Percentiles rank a stretch among this genome's conserved stretches.
Conservation (phyloP, 1,139 yeast genomes). For the Blastobotrys buckinghamii region DNA sequence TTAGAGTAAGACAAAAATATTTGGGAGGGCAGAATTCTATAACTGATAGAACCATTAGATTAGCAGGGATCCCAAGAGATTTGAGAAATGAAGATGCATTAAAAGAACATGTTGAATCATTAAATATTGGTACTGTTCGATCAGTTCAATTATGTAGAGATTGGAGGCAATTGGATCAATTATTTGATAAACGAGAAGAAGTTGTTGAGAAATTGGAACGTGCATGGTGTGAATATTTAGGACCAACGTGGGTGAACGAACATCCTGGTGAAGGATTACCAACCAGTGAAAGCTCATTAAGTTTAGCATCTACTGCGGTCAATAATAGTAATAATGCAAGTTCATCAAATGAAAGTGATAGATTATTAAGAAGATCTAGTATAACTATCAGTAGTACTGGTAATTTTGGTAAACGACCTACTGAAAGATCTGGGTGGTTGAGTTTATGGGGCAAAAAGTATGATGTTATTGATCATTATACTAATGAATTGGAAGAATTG, state of each 20-base stretch:
- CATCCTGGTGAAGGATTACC: constrained; percentile 9
- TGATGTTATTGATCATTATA: constrained; percentile 60
- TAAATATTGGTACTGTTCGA: constrained; percentile 76
- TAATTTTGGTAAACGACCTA: constrained; percentile 33
- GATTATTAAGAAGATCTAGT: neutral
- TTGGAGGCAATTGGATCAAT: constrained; percentile 66
- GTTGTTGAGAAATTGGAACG: constrained; percentile 57
- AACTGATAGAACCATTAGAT: constrained; percentile 84
- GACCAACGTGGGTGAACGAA: constrained; percentile 30
- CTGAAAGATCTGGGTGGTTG: constrained; percentile 39
- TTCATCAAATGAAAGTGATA: neutral
- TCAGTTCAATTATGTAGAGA: constrained; percentile 74
- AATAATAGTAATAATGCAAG: no score
- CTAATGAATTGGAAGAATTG: constrained; percentile 48
- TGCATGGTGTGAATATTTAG: constrained; percentile 71
- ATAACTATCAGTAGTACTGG: neutral
- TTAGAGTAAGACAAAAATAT: constrained; percentile 71
- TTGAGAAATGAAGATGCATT: constrained; percentile 64
- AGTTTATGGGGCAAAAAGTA: constrained; percentile 51
- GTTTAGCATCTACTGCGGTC: constrained; percentile 3
- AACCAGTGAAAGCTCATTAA: neutral
- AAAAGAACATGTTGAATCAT: constrained; percentile 64
- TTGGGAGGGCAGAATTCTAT: constrained; percentile 85
- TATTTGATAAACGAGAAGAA: constrained; percentile 54
- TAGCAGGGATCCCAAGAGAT: constrained; percentile 88